Base-by-base conservation (phyloP, 768 basidiomycete genomes). In the Amyloporia xantha region DNA sequence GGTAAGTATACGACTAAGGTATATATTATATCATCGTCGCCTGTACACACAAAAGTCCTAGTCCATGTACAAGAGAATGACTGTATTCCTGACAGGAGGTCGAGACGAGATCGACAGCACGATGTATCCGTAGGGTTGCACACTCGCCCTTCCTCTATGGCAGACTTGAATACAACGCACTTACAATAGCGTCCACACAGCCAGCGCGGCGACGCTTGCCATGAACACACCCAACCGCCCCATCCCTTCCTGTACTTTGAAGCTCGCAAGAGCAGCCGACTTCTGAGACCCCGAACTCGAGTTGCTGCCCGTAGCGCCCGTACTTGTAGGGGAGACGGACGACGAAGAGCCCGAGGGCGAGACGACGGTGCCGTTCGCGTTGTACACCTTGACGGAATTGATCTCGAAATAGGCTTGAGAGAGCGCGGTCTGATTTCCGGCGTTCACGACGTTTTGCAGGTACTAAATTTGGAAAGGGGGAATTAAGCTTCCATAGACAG, bases 381-480 rank as follows among this genome's bases (percentile, higher is more conserved):
- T 53, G 30, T 79, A 83, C 5, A 76, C 75, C 12, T 78, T 76
- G 46, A 86, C 64, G 51, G 76, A 78, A 38, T 71, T 69, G 59
- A 86, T 69, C 62, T 84, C 81, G 54, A 82, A 86, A 63, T 76
- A 81, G 1, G 77, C 77, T 20, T 66, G 51, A 52, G 71, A 72
- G 62, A 68, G 77, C 49, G 50, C 49, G 19, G 69, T 33, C 30
- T 33, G 61, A 39, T 70, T 66, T 42, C 70, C 65, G 26, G 73
- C 71, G 37, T 75, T 72, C 26, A 73, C 68, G 13, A 81, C 77
- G 60, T 74, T 73, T 52, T 73, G 69, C 41, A 74, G 66, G 62
- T 80, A 77, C 53, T 54, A 47, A 9, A 12, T 21, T 5, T 11
- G n/a, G n/a, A n/a, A n/a, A n/a, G n/a, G n/a, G n/a, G n/a, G 13